Percentiles rank a stretch among this genome's conserved stretches.
phyloP scores from a whole-genome alignment of 176 grass and related monocot genomes.

The Themeda triandra region DNA sequence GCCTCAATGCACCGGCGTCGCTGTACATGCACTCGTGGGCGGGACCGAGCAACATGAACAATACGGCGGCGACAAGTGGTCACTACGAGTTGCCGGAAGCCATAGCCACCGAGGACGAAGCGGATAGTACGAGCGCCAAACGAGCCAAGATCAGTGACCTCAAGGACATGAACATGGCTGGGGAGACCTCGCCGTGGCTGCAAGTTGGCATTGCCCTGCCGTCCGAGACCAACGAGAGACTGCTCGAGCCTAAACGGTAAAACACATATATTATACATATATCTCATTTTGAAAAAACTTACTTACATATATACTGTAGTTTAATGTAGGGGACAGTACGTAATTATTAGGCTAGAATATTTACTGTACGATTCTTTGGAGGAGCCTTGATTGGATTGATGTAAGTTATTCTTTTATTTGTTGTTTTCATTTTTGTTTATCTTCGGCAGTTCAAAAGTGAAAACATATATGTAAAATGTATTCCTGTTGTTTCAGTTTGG shows the following conservation, averaged over 20 bases:
- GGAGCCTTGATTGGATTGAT: background rate
- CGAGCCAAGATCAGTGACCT: constrained; percentile 56
- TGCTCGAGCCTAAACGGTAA: background rate
- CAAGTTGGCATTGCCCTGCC: constrained; percentile 69
- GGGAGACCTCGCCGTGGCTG: constrained; percentile 60
- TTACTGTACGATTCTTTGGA: too few relatives aligned
- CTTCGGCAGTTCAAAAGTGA: background rate
- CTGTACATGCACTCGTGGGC: constrained; percentile 46
- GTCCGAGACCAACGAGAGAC: constrained; percentile 22
- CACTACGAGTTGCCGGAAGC: constrained; percentile 18
- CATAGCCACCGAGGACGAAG: constrained; percentile 58
- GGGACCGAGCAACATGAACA: constrained; percentile 32
- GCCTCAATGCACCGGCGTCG: constrained; percentile 46
- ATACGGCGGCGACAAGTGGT: constrained; percentile 19
- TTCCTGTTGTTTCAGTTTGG: background rate
- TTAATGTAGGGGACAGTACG: too few relatives aligned
- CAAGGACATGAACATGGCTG: constrained; percentile 69
- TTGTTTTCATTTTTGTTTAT: background rate
- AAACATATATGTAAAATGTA: background rate
- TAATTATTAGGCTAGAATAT: too few relatives aligned
- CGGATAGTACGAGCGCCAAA: constrained; percentile 51
- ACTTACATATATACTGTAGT: too few relatives aligned
- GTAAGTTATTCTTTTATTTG: too few relatives aligned
- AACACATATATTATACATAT: too few relatives aligned
- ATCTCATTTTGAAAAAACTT: too few relatives aligned